These are phyloP conservation scores for Amylostereum chailletii DNA, from an alignment of 1,284 basidiomycete genomes.

Conservation along the genomic window DNA sequence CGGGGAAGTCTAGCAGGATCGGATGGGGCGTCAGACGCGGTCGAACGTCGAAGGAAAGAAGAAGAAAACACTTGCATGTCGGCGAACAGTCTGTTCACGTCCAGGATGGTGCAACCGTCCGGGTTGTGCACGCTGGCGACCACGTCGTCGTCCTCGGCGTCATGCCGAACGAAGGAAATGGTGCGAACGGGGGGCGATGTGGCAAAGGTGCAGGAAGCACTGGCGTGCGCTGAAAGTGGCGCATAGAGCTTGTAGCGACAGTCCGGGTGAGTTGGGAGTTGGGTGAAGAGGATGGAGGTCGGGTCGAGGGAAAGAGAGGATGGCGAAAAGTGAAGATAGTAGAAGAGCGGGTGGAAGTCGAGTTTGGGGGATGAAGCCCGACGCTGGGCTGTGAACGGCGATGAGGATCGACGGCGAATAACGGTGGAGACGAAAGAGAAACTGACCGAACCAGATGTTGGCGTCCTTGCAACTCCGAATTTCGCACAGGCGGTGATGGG, in stretches of 20 bases:
- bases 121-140: conserved; percentile 23
- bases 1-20: conserved; percentile 16
- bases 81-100: conserved; percentile 24
- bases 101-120: conserved; percentile 22
- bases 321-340: conserved; percentile 23
- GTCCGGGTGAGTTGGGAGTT: conserved; percentile 24
- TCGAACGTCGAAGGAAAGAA: background rate
- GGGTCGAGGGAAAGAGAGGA: conserved; percentile 16
- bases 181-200: conserved; percentile 21
- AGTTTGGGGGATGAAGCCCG: conserved; percentile 10
- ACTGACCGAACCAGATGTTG: conserved; percentile 21
- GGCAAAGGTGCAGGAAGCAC: conserved; percentile 22
- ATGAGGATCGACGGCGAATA: too few species aligned
- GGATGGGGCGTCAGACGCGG: background rate
- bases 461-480: conserved; percentile 23
- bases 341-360: conserved; percentile 23
- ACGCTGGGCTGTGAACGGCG: background rate
- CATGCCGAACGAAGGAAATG: conserved; percentile 13
- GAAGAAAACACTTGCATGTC: conserved; percentile 18
- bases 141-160: conserved; percentile 16
- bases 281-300: conserved; percentile 18
- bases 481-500: conserved; percentile 19
- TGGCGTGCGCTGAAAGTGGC: conserved; percentile 22
- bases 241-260: conserved; percentile 21
- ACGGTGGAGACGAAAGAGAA: background rate